Conservation (phyloP, 352 stramenopile genomes). For the Pythium pyrilobum region DNA sequence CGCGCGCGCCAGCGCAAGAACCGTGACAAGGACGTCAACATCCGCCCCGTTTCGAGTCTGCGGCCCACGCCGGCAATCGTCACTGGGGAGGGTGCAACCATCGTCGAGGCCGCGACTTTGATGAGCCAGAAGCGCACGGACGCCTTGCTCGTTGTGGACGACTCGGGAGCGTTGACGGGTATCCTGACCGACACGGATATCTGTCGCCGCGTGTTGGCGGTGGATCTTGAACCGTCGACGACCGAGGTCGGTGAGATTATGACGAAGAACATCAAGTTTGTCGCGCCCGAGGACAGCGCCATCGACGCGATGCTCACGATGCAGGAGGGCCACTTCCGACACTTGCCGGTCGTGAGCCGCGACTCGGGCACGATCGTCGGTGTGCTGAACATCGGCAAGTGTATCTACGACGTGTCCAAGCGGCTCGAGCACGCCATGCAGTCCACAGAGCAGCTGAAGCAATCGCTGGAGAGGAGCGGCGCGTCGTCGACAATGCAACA, state of each 20-base stretch:
- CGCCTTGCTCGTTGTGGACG: conserved; percentile 90
- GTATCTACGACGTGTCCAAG: conserved; percentile 97
- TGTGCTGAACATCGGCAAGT: conserved; percentile 98
- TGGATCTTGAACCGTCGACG: conserved; percentile 66
- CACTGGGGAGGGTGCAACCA: conserved; percentile 63
- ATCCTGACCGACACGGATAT: conserved; percentile 98
- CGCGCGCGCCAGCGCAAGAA: conserved; percentile 70
- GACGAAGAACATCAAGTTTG: conserved; percentile 95
- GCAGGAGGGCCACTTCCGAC: conserved; percentile 96
- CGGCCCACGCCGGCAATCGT: conserved; percentile 73
- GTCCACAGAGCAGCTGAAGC: conserved; percentile 81
- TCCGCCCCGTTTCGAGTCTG: conserved; percentile 79
- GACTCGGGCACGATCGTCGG: conserved; percentile 87
- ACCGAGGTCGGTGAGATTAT: conserved; percentile 88
- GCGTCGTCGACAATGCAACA: conserved; percentile 73
- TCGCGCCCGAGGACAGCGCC: conserved; percentile 90
- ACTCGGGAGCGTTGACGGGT: conserved; percentile 81
- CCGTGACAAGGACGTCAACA: conserved; percentile 67
- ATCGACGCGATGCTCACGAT: conserved; percentile 97
- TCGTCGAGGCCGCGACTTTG: conserved; percentile 85
- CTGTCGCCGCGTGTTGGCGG: conserved; percentile 88
- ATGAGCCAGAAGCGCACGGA: conserved; percentile 92
- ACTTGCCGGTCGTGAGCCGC: conserved; percentile 91
- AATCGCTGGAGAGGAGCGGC: conserved; percentile 69
- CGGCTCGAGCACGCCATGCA: conserved; percentile 91